phyloP scores from a whole-genome alignment of 2,329 filamentous ascomycete species.

The Colletotrichum coccodes region DNA sequence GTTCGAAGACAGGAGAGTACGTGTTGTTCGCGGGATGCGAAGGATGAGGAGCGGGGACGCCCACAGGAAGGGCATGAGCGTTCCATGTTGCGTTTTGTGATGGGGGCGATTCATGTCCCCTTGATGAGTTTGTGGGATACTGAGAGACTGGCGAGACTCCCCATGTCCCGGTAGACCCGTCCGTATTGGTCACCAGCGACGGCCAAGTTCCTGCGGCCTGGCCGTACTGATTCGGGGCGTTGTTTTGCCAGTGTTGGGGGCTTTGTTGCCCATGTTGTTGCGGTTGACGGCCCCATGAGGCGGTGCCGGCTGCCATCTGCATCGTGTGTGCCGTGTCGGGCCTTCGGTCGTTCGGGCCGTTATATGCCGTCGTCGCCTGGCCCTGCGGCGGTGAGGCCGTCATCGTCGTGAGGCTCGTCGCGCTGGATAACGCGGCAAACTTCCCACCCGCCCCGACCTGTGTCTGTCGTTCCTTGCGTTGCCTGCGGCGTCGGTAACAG shows the following conservation, averaged over 20 bases:
- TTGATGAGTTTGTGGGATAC: constrained; percentile 1
- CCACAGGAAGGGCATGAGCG: background rate
- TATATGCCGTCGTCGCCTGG: constrained; percentile 10
- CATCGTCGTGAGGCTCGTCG: constrained; percentile 30
- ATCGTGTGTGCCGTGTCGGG: background rate
- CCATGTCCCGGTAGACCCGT: constrained; percentile 21
- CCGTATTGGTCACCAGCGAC: constrained; percentile 6
- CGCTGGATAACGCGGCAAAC: constrained; percentile 26
- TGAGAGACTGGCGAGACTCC: constrained; percentile 22
- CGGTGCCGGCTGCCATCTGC: constrained; percentile 5
- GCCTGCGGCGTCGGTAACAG: constrained; percentile 18
- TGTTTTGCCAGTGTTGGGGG: constrained; percentile 23
- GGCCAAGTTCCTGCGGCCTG: constrained; percentile 20
- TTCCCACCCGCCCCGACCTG: constrained; percentile 11
- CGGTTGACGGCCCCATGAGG: constrained; percentile 12
- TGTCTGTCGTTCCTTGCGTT: constrained; percentile 3
- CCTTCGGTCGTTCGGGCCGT: background rate
- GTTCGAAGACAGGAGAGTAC: constrained; percentile 23
- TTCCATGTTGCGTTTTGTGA: constrained; percentile 23
- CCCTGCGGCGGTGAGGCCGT: constrained; percentile 11
- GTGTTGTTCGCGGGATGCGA: background rate
- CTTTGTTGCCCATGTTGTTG: constrained; percentile 13
- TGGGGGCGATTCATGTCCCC: background rate
- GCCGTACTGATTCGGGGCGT: background rate
- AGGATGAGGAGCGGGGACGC: constrained; percentile 1